phyloP scores from a whole-genome alignment of 140 eudicot species.

The Stevia rebaudiana region DNA sequence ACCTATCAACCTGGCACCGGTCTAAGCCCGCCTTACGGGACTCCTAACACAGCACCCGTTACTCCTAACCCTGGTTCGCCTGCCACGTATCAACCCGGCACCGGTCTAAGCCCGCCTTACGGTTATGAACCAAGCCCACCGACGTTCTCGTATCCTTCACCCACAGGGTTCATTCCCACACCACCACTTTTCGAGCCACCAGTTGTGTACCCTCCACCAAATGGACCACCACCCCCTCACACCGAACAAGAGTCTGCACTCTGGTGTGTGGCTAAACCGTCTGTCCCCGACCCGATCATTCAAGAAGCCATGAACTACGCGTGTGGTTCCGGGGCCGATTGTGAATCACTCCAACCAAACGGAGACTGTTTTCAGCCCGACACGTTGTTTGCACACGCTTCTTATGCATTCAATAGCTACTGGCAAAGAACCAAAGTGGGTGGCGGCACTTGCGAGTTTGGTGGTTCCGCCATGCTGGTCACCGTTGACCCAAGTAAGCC shows the following conservation, averaged over 20 bases:
- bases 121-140: slow-evolving; percentile 36
- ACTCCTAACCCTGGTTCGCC: too few species aligned
- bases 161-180: slow-evolving; percentile 37
- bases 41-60: too few species aligned
- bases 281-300: slow-evolving; percentile 40
- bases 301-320: slow-evolving; percentile 65
- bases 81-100: too few species aligned
- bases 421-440: slow-evolving; percentile 83
- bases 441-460: slow-evolving; percentile 87
- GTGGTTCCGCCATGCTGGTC: slow-evolving; percentile 88
- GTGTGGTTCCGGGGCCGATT: slow-evolving; percentile 88
- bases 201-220: slow-evolving; percentile 54
- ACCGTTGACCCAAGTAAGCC: slow-evolving; percentile 92
- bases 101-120: slow-evolving; percentile 49
- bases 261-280: slow-evolving; percentile 45
- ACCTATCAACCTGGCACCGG: slow-evolving; percentile 26
- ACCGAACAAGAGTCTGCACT: slow-evolving; percentile 25
- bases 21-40: slow-evolving; percentile 32
- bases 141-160: slow-evolving; percentile 35
- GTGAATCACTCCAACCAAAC: slow-evolving; percentile 63
- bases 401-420: slow-evolving; percentile 89
- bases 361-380: slow-evolving; percentile 74
- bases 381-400: slow-evolving; percentile 86
- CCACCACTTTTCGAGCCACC: slow-evolving; percentile 78
- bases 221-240: slow-evolving; percentile 32